Base-by-base conservation (phyloP, 495 filamentous ascomycete genomes). In the Jackrogersella minutella region DNA sequence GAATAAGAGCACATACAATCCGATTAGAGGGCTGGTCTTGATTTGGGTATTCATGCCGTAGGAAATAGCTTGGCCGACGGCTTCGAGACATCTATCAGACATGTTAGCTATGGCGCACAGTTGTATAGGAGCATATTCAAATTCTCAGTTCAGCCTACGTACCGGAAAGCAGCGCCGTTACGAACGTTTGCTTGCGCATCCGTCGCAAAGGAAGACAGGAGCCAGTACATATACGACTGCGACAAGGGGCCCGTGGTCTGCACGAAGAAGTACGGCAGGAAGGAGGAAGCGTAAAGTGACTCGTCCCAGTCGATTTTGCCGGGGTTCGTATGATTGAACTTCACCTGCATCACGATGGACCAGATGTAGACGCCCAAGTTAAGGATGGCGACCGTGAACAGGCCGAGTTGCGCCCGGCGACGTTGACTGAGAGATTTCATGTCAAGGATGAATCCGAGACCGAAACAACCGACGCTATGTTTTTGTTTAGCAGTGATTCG, bases 181-280 rank as follows among this genome's bases (percentile, higher is more conserved):
- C 66, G 61, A 22, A 69, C 66, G 3, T 69, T 69, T 13, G 66
- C 16, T 24, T 64, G 60, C 5, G 66, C 60, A 17, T 69, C 66
- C 3, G 66, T 69, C 16, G 66, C 66, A 14, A 69, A 69, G 2
- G 66, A 69, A 10, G 66, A 69, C 1, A 69, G 55, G 11, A 69
- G 66, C 66, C 60, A 69, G 43, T 69, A 69, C 60, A 69, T 69
- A 5, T 69, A 69, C 0, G 66, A 69, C 49, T 69, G 66, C 37
- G 66, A 69, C 14, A 69, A 19, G 5, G 66, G 66, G 10, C 66
- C 66, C 3, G 66, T 69, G 21, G 66, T 69, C 43, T 69, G 66
- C 49, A 69, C 60, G 61, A 69, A 69, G 50, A 69, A 69, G 28
- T 69, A 69, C 3, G 66, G 66, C n/a, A 69, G 33, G 56, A 65